Conservation (phyloP, 148 eudicot species). For the Polygonum aviculare region DNA sequence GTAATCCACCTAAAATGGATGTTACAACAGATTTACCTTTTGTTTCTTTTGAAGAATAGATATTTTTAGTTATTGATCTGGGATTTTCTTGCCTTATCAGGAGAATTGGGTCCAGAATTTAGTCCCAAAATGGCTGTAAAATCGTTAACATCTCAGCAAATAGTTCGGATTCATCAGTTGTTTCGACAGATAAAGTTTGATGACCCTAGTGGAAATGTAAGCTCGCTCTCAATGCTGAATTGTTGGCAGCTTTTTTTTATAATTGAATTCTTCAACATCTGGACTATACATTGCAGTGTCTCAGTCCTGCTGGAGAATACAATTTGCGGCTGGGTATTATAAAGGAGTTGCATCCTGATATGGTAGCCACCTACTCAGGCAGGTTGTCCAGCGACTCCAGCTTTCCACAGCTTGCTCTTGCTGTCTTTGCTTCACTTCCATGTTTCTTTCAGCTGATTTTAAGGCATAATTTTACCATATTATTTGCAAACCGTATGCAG, state of each 20-base stretch:
- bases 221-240: conserved; percentile 17
- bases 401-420: background rate
- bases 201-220: conserved; percentile 97
- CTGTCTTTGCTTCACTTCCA: background rate
- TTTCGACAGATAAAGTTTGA: conserved; percentile 99
- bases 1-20: background rate
- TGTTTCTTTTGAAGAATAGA: background rate
- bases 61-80: background rate
- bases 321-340: conserved; percentile 95
- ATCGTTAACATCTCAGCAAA: conserved; percentile 83
- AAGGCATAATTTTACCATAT: background rate
- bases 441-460: background rate
- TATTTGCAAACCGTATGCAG: conserved; percentile 32
- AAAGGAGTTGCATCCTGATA: conserved; percentile 99
- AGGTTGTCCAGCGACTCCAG: conserved; percentile 44
- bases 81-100: conserved; percentile 24
- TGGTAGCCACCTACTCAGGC: conserved; percentile 99
- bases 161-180: conserved; percentile 96
- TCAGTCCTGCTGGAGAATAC: conserved; percentile 99
- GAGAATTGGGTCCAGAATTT: conserved; percentile 95
- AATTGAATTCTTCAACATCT: conserved; percentile 1
- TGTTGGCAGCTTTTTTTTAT: background rate
- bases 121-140: conserved; percentile 80
- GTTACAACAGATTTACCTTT: background rate
- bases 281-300: conserved; percentile 52